Percentiles rank a stretch among this genome's conserved stretches.
Evolutionary conservation across 805 yeast species (phyloP).

Genomic region (Metschnikowia reukaufii): DNA sequence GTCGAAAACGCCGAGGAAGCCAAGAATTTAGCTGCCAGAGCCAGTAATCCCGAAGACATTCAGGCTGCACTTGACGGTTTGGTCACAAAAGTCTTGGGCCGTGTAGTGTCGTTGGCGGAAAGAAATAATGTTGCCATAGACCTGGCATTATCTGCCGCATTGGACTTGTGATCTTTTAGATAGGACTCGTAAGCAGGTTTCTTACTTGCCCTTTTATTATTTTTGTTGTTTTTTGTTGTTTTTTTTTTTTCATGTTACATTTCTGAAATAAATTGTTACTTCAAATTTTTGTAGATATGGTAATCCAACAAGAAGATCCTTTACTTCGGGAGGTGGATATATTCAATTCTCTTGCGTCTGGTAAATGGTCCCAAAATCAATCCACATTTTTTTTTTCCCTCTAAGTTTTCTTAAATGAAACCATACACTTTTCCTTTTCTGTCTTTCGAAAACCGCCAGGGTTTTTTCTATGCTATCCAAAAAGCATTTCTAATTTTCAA

Average conservation of each 20-base stretch:
- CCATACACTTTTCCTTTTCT: too few species aligned
- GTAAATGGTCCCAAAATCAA: too few species aligned
- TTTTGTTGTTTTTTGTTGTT: background rate
- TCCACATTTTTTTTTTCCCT: too few species aligned
- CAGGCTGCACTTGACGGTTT: slow-evolving; percentile 4
- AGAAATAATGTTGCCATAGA: slow-evolving; percentile 11
- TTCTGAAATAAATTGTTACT: too few species aligned
- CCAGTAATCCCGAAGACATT: background rate
- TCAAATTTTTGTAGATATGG: too few species aligned
- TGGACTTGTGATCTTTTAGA: slow-evolving; percentile 2
- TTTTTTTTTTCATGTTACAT: background rate
- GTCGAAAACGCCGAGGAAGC: background rate
- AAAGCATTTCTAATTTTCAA: background rate
- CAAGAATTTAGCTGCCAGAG: background rate
- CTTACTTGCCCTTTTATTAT: background rate
- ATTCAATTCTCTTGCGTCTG: too few species aligned
- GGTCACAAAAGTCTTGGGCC: slow-evolving; percentile 8
- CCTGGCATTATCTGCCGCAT: slow-evolving; percentile 4
- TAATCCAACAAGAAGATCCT: too few species aligned
- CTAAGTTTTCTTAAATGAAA: too few species aligned
- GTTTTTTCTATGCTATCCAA: background rate
- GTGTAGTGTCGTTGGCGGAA: slow-evolving; percentile 8
- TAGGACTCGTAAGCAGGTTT: slow-evolving; percentile 1
- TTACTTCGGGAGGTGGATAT: too few species aligned
- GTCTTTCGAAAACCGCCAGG: too few species aligned